Evolutionary conservation across 2,329 filamentous ascomycete genomes (phyloP).

Genomic region (Apiospora koreana): DNA sequence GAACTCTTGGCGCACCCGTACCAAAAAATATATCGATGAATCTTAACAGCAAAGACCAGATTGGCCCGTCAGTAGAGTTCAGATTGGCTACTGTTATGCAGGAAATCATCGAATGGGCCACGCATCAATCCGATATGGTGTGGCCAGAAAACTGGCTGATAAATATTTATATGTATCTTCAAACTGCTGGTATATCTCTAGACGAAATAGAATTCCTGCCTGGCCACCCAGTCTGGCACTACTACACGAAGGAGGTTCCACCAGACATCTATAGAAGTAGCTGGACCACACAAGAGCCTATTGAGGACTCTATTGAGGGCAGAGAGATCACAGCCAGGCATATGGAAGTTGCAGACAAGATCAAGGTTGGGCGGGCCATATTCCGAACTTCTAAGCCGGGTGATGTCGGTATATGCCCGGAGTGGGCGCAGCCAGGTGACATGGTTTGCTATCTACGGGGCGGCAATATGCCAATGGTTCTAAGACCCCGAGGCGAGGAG

Average conservation of each 20-base stretch:
- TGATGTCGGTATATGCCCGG: neutral
- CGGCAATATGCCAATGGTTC: neutral
- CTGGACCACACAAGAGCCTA: too few relatives aligned
- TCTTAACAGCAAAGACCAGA: too few relatives aligned
- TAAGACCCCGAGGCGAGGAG: neutral
- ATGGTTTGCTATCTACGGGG: neutral
- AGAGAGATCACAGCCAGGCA: neutral
- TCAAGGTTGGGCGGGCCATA: neutral
- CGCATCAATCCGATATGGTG: neutral
- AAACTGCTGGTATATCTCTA: neutral
- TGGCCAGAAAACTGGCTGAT: neutral
- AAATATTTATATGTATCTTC: neutral
- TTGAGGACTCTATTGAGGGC: neutral
- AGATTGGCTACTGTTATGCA: neutral
- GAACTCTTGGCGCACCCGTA: too few relatives aligned
- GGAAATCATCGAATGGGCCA: neutral
- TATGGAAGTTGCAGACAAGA: neutral
- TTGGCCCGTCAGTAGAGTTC: too few relatives aligned
- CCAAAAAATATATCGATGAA: too few relatives aligned
- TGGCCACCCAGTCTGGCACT: neutral
- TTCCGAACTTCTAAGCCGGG: neutral
- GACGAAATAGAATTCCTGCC: neutral
- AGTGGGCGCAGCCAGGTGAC: neutral
- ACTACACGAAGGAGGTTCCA: neutral
- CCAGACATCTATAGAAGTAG: neutral